Base-by-base conservation (phyloP, 2,329 filamentous ascomycete species). In the Cercospora beticola region DNA sequence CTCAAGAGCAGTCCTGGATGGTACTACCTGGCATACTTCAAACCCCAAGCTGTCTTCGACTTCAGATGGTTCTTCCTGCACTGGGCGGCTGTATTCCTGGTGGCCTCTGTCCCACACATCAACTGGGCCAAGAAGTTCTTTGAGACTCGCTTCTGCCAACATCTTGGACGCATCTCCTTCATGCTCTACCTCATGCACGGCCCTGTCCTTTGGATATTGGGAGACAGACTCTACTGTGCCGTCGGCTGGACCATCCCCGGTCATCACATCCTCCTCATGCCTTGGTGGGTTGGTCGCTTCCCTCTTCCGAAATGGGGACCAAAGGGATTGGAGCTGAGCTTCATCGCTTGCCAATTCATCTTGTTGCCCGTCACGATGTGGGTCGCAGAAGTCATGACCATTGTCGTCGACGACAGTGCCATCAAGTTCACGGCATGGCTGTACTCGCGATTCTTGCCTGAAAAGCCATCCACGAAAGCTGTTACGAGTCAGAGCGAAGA, bases 161-260 rank as follows among this genome's bases (percentile, higher is more conserved):
- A 88, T 69, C 82, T 90, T 2, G 89, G 88, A 0, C 84, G 85
- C 58, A 83, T 90, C 65, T 89, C 87, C 0, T 91, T 86, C 74
- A 82, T 86, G 1, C 79, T 91, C 9, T 91, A 91, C 77, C 81
- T 90, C 8, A 83, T 90, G 10, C 89, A 91, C 71, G 88, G 88
- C 0, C 88, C 88, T 0, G 77, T 91, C 0, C 79, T 91, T 0
- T 86, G 82, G 82, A 83, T 82, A 0, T 63, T 90, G 1, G 89
- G 88, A 3, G 88, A 92, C 75, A 81, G 89, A 46, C 26, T 92
- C 1, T 91, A 91, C 77, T 83, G 85, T 5, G 86, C 87, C 7
- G 83, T 83, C 0, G 89, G 90, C 9, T 89, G 86, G 81, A 74
- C 79, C 3, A 83, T 84, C 57, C 79, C 82, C 1, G 78, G 81